Conservation (phyloP, 2,329 filamentous ascomycete genomes). For the Ustulina deusta region DNA sequence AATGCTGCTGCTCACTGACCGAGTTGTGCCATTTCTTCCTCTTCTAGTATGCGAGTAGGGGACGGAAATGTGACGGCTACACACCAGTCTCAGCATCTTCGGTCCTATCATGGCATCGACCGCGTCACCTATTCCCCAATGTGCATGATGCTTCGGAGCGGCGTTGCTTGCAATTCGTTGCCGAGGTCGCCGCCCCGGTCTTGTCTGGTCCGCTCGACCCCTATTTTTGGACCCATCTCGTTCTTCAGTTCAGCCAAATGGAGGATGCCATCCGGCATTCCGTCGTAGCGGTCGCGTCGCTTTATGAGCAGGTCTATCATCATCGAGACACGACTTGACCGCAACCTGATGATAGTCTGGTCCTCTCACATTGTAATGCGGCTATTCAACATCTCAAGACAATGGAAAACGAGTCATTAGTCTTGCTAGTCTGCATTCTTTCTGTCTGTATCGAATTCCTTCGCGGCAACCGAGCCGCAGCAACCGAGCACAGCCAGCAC, state of each 20-base stretch:
- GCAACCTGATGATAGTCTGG: slow-evolving; percentile 48
- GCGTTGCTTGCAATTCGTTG: slow-evolving; percentile 55
- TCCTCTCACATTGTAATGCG: slow-evolving; percentile 56
- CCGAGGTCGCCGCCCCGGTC: slow-evolving; percentile 52
- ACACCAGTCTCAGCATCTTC: slow-evolving; percentile 33
- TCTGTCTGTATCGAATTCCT: slow-evolving; percentile 60
- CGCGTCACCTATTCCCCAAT: slow-evolving; percentile 49
- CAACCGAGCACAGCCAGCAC: slow-evolving; percentile 55
- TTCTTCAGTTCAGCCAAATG: slow-evolving; percentile 54
- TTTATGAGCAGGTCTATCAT: slow-evolving; percentile 52
- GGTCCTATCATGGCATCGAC: slow-evolving; percentile 52
- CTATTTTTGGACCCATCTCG: slow-evolving; percentile 58
- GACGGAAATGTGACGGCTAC: slow-evolving; percentile 53
- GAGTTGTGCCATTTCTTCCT: slow-evolving; percentile 2
- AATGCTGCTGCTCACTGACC: neutral
- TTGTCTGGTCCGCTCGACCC: slow-evolving; percentile 54
- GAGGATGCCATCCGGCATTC: slow-evolving; percentile 56
- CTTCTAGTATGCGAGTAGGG: slow-evolving; percentile 44
- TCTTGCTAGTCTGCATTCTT: slow-evolving; percentile 56
- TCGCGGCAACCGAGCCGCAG: slow-evolving; percentile 52
- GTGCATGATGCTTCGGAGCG: slow-evolving; percentile 47
- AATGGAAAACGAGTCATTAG: slow-evolving; percentile 50
- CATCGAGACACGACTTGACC: slow-evolving; percentile 24
- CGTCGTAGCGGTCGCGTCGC: slow-evolving; percentile 55
- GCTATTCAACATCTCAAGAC: slow-evolving; percentile 54